Evolutionary conservation across 2,329 filamentous ascomycete species (phyloP), one percentile per base, ranked within the genome.

Genomic region (Penicillium sp.): DNA sequence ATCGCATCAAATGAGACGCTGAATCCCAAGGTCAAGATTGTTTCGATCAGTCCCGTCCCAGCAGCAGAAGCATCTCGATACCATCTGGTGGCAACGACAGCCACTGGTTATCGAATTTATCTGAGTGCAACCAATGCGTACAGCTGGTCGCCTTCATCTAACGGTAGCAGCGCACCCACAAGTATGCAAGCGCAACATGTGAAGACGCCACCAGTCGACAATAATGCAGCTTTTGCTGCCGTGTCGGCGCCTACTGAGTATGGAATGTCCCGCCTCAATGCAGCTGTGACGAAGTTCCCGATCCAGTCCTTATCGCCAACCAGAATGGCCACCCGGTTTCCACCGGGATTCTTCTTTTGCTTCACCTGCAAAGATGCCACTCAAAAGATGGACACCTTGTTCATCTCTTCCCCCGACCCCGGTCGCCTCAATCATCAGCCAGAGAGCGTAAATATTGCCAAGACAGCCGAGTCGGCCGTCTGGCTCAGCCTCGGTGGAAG

Each of bases 151-250:
- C 70, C 73, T 47, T 76, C 81, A 28, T 78, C 77, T 11, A 79
- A 79, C 24, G 76, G 80, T 18, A 77, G 80, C 6, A 84, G 77
- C 49, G 83, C 87, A 0, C 90, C 93, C 0, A 90, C 88, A 59
- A 96, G 89, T 69, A 96, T 98, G 89, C 90, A 96, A 68, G 83
- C 96, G n/a, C 86, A 94, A 58, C 93, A 95, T 63, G 88, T 98
- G 68, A 94, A 93, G 64, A 95, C 95, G 50, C 93, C 94, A 1
- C 93, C 93, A 69, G 49, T 69, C 56, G 52, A 68, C 57, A 55
- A 53, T 43, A 50, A 56, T 49, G 39, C 64, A 4, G 37, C 43
- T 24, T 43, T 43, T 12, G 24, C 43, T 18, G 43, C 43, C 9
- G 43, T 45, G 5, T 38, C 43, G n/a, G 26, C 43, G 11, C 36